Conservation (phyloP, 192 early-diverging fungal genomes). For the Chytriomyces sp. region DNA sequence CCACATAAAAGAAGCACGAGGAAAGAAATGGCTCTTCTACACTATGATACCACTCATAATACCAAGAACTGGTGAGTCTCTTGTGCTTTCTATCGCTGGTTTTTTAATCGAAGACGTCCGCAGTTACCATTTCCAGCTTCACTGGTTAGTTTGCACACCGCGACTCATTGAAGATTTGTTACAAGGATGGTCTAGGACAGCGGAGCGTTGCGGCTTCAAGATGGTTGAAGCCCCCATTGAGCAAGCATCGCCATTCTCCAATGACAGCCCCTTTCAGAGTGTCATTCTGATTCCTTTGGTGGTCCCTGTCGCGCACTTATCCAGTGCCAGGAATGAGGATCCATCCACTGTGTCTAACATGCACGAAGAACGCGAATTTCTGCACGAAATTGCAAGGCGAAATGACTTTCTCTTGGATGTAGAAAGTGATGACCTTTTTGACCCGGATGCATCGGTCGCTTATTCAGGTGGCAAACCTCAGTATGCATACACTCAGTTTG, state of each 20-base stretch:
- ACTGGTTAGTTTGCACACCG: conserved; percentile 95
- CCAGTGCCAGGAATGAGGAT: conserved; percentile 46
- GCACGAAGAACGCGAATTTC: conserved; percentile 57
- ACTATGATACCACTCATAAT: conserved; percentile 91
- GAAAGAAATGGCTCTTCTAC: conserved; percentile 82
- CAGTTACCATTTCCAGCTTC: conserved; percentile 88
- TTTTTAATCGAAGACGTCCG: neutral
- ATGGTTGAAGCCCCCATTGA: conserved; percentile 87
- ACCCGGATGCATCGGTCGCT: conserved; percentile 54
- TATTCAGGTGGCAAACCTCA: conserved; percentile 66
- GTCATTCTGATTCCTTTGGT: conserved; percentile 56
- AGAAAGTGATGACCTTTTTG: conserved; percentile 83
- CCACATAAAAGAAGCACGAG: conserved; percentile 75
- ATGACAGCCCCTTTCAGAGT: conserved; percentile 89
- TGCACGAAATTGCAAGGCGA: conserved; percentile 84
- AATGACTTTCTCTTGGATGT: conserved; percentile 90
- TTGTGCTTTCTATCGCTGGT: neutral
- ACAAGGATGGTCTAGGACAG: conserved; percentile 75
- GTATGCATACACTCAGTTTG: conserved; percentile 85
- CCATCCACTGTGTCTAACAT: neutral
- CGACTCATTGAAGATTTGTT: conserved; percentile 86
- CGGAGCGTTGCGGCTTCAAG: conserved; percentile 86
- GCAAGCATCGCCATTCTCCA: conserved; percentile 63
- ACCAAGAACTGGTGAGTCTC: conserved; percentile 63
- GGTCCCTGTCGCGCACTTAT: conserved; percentile 7